Percentiles rank a stretch among this genome's conserved stretches.
phyloP scores from a whole-genome alignment of 495 filamentous ascomycete species.

The Amorphotheca resinae region DNA sequence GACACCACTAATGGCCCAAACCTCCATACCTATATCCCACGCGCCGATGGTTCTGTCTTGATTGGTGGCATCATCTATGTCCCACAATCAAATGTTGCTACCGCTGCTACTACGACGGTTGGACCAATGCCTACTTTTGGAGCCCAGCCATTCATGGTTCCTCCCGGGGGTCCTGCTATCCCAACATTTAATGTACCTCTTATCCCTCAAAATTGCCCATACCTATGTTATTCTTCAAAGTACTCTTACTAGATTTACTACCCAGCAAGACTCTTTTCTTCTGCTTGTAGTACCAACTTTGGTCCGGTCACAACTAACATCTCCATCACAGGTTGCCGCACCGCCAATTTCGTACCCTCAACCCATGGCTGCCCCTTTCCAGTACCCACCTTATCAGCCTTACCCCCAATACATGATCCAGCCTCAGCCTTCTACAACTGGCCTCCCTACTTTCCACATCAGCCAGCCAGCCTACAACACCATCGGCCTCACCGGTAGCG shows the following conservation, averaged over 20 bases:
- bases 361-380: background rate
- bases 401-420: conserved; percentile 1
- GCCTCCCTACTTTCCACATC: conserved; percentile 7
- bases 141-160: background rate
- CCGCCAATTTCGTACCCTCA: conserved; percentile 4
- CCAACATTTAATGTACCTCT: conserved; percentile 2
- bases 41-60: conserved; percentile 24
- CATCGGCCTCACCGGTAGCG: conserved; percentile 10
- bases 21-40: conserved; percentile 32
- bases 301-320: background rate
- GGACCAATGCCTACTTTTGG: no score
- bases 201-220: conserved; percentile 2
- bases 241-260: no score
- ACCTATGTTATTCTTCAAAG: background rate
- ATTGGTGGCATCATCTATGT: conserved; percentile 12
- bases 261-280: background rate
- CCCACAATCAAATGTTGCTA: background rate
- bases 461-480: conserved; percentile 10
- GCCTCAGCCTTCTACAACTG: background rate
- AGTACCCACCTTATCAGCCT: background rate
- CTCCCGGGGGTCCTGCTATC: background rate
- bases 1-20: conserved; percentile 32
- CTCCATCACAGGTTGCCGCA: background rate
- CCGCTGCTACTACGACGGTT: background rate
- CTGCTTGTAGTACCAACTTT: background rate